Evolutionary conservation across 2,329 filamentous ascomycete genomes (phyloP).

Genomic region (Sordariomycetes sp.): DNA sequence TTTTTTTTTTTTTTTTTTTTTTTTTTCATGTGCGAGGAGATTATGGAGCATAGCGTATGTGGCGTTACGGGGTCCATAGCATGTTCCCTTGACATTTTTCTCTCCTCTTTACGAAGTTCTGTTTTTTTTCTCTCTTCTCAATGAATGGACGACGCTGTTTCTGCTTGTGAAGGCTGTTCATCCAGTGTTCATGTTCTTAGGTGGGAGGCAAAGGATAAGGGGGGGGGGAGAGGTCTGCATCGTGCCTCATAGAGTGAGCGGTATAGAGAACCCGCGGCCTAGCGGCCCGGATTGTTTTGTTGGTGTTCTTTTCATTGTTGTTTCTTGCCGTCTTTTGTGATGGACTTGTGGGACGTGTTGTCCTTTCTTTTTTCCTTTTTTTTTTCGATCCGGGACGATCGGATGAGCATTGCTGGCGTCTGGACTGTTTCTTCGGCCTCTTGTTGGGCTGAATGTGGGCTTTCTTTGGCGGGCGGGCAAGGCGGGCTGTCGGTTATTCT

Average conservation of each 20-base stretch:
- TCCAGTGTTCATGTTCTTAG: too few species aligned
- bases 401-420: background rate
- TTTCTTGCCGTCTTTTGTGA: too few species aligned
- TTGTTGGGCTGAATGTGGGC: background rate
- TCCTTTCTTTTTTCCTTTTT: background rate
- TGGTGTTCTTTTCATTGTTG: background rate
- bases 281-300: too few species aligned
- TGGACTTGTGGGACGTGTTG: background rate
- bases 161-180: too few species aligned
- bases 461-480: background rate
- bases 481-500: too few species aligned
- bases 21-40: background rate
- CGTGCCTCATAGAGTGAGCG: too few species aligned
- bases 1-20: background rate
- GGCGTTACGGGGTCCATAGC: background rate
- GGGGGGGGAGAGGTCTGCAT: too few species aligned
- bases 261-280: too few species aligned
- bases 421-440: background rate
- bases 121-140: background rate
- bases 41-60: conserved; percentile 4
- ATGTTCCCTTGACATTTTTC: background rate
- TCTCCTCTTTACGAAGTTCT: background rate
- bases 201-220: too few species aligned
- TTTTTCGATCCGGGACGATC: background rate
- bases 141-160: background rate